A percentile compares a stretch with the other conserved stretches of the same genome.
Evolutionary conservation across 202 grass and related monocot genomes (phyloP).

Genomic region (Schoenoplectus triqueter): DNA sequence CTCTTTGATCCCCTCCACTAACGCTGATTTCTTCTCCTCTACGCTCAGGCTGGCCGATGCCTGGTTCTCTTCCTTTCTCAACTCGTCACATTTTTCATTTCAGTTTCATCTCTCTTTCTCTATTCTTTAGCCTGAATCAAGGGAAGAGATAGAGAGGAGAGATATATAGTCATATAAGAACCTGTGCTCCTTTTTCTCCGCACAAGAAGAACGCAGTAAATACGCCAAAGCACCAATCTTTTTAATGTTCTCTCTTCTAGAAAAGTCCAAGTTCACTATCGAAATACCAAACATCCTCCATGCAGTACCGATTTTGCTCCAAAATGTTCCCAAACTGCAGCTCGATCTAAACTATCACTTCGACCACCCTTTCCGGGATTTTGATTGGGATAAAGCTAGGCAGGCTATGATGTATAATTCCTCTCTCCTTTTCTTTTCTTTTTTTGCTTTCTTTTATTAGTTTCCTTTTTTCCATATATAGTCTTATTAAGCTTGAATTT

Average conservation of each 20-base stretch:
- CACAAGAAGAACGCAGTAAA: background rate
- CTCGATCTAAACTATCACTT: conserved; percentile 17
- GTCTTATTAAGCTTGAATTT: conserved; percentile 41
- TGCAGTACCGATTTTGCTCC: conserved; percentile 19
- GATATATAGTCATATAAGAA: background rate
- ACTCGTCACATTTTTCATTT: conserved; percentile 14
- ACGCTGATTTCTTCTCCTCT: conserved; percentile 3
- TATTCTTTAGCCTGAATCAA: conserved; percentile 24
- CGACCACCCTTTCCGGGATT: conserved; percentile 16
- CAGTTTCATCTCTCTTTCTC: conserved; percentile 25
- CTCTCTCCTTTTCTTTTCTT: background rate
- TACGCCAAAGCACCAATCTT: too few relatives aligned
- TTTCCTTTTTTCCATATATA: background rate
- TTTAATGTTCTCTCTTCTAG: conserved; percentile 35
- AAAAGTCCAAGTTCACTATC: conserved; percentile 25
- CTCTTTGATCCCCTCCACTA: conserved; percentile 38
- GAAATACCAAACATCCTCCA: conserved; percentile 37
- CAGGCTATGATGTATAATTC: conserved; percentile 27
- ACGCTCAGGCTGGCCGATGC: too few relatives aligned
- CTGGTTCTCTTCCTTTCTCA: background rate
- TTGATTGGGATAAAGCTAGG: conserved; percentile 31
- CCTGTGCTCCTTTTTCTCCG: background rate
- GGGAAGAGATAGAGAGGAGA: background rate
- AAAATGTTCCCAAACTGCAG: conserved; percentile 22
- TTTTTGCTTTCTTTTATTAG: background rate